phyloP scores from a whole-genome alignment of 2,329 filamentous ascomycete genomes.

The Simplicillium sp. region DNA sequence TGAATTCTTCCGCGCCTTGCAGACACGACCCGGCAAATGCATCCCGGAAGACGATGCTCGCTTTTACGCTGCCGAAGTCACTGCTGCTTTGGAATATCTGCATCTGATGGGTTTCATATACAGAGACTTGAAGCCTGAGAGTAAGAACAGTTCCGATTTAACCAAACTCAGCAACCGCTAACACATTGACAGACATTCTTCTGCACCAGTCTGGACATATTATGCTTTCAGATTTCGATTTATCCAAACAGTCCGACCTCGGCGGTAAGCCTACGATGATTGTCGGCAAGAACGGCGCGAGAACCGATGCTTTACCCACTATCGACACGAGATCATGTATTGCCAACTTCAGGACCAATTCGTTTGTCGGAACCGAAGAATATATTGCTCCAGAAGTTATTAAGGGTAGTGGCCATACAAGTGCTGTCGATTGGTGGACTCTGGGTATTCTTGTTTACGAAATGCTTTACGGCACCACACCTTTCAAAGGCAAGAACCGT shows the following conservation, averaged over 20 bases:
- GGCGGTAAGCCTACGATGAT: conserved; percentile 98
- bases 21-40: conserved; percentile 94
- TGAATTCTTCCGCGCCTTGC: conserved; percentile 93
- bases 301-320: conserved; percentile 79
- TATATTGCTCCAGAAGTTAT: conserved; percentile 99
- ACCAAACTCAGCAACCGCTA: conserved; percentile 5
- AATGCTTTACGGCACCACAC: conserved; percentile 97
- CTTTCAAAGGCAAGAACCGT: conserved; percentile 98
- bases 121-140: conserved; percentile 94
- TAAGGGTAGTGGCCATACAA: conserved; percentile 96
- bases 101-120: conserved; percentile 99
- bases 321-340: conserved; percentile 99
- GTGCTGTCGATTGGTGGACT: conserved; percentile 99
- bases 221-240: conserved; percentile 97
- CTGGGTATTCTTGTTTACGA: conserved; percentile 95
- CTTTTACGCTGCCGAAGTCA: conserved; percentile 97
- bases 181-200: conserved; percentile 62
- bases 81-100: conserved; percentile 88
- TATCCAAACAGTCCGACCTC: conserved; percentile 94
- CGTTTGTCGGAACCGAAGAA: conserved; percentile 96
- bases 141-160: conserved; percentile 41
- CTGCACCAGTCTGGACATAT: conserved; percentile 99
- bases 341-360: conserved; percentile 95
- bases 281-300: conserved; percentile 78
- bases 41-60: conserved; percentile 94